Evolutionary conservation across 768 basidiomycete genomes (phyloP).

Genomic region (Pleurotus eryngii): DNA sequence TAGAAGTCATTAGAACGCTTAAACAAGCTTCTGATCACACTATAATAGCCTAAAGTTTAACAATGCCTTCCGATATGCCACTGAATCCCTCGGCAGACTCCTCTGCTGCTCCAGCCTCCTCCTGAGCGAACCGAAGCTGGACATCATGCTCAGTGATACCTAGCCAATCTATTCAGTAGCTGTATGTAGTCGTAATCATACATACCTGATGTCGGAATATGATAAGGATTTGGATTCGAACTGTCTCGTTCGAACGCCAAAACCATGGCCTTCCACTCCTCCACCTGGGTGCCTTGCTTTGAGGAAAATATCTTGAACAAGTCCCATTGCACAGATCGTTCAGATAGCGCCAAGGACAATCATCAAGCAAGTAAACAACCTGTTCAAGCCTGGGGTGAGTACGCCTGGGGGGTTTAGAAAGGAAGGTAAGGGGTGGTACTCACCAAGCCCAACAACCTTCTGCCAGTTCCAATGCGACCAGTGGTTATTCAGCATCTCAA

Average conservation of each 20-base stretch:
- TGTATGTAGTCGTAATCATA: neutral
- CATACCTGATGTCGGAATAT: neutral
- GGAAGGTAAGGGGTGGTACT: neutral
- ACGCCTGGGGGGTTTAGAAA: neutral
- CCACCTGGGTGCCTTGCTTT: neutral
- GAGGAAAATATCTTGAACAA: neutral
- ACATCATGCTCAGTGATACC: neutral
- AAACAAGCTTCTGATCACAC: too few relatives aligned
- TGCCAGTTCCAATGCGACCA: slow-evolving; percentile 25
- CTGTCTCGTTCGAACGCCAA: neutral
- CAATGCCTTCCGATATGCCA: neutral
- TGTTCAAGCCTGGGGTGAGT: neutral
- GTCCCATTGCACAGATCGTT: neutral
- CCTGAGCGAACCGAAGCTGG: neutral
- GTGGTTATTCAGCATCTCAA: slow-evolving; percentile 23
- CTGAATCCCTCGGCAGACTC: neutral
- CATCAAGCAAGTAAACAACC: neutral
- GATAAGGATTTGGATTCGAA: neutral
- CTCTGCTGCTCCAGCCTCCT: neutral
- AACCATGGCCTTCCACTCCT: slow-evolving; percentile 2
- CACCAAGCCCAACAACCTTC: slow-evolving; percentile 21
- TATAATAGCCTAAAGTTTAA: too few relatives aligned
- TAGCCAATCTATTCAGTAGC: neutral
- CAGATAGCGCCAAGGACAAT: neutral
- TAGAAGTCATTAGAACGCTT: too few relatives aligned